Conservation (phyloP, 345 rosid genomes). For the Microcos paniculata region DNA sequence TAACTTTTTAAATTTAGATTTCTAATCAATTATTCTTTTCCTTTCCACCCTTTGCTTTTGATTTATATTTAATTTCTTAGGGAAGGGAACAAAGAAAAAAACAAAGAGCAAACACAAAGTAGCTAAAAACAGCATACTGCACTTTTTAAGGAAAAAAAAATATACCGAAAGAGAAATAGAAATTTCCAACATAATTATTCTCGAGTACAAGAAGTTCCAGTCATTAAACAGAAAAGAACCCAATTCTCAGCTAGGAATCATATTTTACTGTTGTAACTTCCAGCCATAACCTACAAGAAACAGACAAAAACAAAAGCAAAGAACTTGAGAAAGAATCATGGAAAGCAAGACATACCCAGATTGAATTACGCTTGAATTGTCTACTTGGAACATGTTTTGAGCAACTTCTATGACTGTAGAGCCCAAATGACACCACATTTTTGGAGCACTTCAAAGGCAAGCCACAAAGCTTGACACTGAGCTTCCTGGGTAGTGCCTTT, state of each 20-base stretch:
- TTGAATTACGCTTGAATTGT: slow-evolving; percentile 25
- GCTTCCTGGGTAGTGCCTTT: slow-evolving; percentile 14
- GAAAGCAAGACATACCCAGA: slow-evolving; percentile 39
- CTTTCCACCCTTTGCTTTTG: neutral
- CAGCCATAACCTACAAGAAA: neutral
- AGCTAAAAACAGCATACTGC: neutral
- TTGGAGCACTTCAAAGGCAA: slow-evolving; percentile 23
- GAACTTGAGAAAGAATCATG: neutral
- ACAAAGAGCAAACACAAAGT: neutral
- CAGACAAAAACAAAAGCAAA: neutral
- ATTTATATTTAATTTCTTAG: neutral
- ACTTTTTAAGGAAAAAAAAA: too few species aligned
- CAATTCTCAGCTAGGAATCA: neutral
- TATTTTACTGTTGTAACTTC: neutral
- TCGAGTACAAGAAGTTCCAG: neutral
- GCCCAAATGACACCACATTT: slow-evolving; percentile 24
- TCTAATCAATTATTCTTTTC: neutral
- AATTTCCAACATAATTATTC: neutral
- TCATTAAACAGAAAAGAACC: slow-evolving; percentile 6
- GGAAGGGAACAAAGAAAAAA: neutral
- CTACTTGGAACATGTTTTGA: slow-evolving; percentile 18
- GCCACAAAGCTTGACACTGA: slow-evolving; percentile 5
- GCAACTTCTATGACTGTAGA: slow-evolving; percentile 19
- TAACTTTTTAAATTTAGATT: neutral
- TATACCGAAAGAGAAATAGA: neutral